Evolutionary conservation across 2,329 filamentous ascomycete genomes (phyloP).

Genomic region (Nemania abortiva): DNA sequence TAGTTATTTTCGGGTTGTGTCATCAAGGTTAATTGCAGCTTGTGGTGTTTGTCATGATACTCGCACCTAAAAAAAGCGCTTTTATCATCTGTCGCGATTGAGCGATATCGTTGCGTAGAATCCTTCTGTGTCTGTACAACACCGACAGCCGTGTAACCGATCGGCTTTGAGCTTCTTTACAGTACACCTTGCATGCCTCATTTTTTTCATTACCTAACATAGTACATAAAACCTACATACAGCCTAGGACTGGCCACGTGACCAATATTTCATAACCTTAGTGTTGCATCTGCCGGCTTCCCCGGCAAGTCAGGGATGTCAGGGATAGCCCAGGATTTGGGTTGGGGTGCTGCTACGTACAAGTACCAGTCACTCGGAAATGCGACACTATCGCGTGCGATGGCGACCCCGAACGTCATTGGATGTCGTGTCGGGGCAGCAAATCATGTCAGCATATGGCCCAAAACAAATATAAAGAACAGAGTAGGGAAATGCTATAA

Average conservation of each 20-base stretch:
- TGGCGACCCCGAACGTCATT: conserved; percentile 30
- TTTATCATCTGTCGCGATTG: neutral
- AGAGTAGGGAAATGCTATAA: neutral
- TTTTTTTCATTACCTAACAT: conserved; percentile 10
- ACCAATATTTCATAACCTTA: conserved; percentile 14
- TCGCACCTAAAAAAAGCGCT: neutral
- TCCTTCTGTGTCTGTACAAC: conserved; percentile 8
- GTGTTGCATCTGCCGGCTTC: conserved; percentile 7
- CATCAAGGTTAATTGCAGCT: neutral
- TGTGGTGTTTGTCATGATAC: neutral
- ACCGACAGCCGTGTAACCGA: conserved; percentile 38
- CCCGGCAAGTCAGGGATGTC: conserved; percentile 12
- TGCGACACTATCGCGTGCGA: conserved; percentile 41
- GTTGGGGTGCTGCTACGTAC: too few species aligned
- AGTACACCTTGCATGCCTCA: neutral
- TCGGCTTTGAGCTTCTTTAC: conserved; percentile 19
- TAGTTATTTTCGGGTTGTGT: neutral
- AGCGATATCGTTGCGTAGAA: neutral
- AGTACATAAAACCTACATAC: neutral
- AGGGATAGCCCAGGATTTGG: too few species aligned
- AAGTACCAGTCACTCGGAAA: conserved; percentile 28
- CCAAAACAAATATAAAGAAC: neutral
- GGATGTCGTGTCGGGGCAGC: neutral
- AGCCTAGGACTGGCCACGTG: conserved; percentile 5
- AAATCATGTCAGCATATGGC: neutral